Evolutionary conservation across 2,329 filamentous ascomycete genomes (phyloP), one percentile per base, ranked within the genome.

Genomic region (Diplocarpon rosae): DNA sequence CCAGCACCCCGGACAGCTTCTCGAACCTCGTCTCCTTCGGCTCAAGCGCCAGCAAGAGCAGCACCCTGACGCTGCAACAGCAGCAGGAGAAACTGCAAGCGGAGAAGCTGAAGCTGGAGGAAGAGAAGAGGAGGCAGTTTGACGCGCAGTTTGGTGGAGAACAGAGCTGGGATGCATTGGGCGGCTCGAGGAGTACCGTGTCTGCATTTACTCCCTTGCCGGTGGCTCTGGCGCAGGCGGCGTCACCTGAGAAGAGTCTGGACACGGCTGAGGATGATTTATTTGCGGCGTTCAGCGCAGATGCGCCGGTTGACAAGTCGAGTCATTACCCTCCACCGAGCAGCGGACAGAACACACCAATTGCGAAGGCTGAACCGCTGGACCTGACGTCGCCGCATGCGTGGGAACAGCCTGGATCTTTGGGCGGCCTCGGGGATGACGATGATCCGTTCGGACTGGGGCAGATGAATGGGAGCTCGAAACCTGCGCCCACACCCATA

Each of bases 391-490:
- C 69, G 44, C 72, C 78, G 1, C 68, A 61, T 45, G 69, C 76
- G 1, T 81, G 77, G 77, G 64, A 58, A 17, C 55, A 65, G 43
- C 60, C 66, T 20, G 36, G 59, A 3, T 32, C 36, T 37, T 39
- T 50, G 13, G 52, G 46, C 13, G 51, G 37, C 31, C 65, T 79
- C 49, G 66, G 63, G 11, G 70, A 75, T 27, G 82, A 90, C 55
- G 87, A 94, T 59, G 87, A 95, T 59, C 86, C 88, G 1, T 95
- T 96, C 61, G 90, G 86, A 1, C 67, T 95, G 30, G 80, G 72
- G 47, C 69, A 82, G 52, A 62, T 87, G 57, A 51, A 65, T 59
- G 65, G 13, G 12, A 42, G 41, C 27, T 51, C 42, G 17, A 43
- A 36, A 56, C 27, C 61, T 16, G 53, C 60, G 16, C 44, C 52